These are phyloP conservation scores for Phytophthora nicotianae DNA, from an alignment of 352 stramenopile species.

Conservation along the genomic window DNA sequence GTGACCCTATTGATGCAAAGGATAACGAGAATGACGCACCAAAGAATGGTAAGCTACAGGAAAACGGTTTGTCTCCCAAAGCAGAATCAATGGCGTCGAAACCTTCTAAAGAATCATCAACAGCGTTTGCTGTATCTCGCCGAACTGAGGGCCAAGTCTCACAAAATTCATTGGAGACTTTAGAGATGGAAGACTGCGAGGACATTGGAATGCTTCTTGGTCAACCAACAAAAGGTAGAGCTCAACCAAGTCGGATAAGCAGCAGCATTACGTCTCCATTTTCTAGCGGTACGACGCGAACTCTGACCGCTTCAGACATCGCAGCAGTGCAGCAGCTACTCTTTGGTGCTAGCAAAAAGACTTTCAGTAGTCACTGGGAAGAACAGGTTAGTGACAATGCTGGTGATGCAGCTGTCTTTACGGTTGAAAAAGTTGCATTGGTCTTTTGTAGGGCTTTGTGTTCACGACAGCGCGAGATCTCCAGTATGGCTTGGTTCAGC, in stretches of 20 bases:
- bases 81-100: neutral
- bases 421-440: constrained; percentile 17
- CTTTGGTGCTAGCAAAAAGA: constrained; percentile 58
- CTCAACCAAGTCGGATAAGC: constrained; percentile 1
- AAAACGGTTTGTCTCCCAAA: constrained; percentile 4
- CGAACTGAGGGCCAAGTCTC: constrained; percentile 6
- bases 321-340: constrained; percentile 59
- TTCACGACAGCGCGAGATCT: constrained; percentile 57
- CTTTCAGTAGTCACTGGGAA: constrained; percentile 74
- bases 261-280: constrained; percentile 3
- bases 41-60: constrained; percentile 12
- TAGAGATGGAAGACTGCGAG: constrained; percentile 64
- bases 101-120: neutral
- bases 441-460: constrained; percentile 62
- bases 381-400: constrained; percentile 46
- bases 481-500: constrained; percentile 92
- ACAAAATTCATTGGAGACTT: constrained; percentile 14
- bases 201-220: constrained; percentile 40
- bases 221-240: constrained; percentile 9
- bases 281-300: constrained; percentile 11
- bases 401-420: neutral
- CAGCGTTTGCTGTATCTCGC: constrained; percentile 20
- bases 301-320: constrained; percentile 47
- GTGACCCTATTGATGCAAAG: neutral
- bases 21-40: neutral